Conservation (phyloP, 2,329 filamentous ascomycete genomes). For the Scorias spongiosa region DNA sequence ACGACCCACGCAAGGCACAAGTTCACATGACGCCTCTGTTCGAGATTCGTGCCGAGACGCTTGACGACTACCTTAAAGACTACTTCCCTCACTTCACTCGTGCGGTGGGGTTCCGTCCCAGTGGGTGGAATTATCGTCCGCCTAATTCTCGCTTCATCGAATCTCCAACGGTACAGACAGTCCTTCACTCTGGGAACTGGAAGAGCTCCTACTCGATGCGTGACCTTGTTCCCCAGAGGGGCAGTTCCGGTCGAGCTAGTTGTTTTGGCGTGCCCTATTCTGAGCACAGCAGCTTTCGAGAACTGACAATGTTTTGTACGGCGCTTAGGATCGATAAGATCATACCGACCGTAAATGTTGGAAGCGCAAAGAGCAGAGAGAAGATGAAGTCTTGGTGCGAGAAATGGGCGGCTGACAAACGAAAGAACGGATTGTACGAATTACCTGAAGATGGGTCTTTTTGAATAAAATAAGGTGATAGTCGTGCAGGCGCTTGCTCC, state of each 20-base stretch:
- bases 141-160: slow-evolving; percentile 47
- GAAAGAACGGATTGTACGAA: slow-evolving; percentile 44
- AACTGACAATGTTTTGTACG: slow-evolving; percentile 88
- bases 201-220: slow-evolving; percentile 53
- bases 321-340: slow-evolving; percentile 73
- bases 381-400: slow-evolving; percentile 54
- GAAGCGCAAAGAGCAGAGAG: slow-evolving; percentile 46
- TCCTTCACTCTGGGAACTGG: slow-evolving; percentile 58
- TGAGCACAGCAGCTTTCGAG: slow-evolving; percentile 88
- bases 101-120: slow-evolving; percentile 81
- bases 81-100: slow-evolving; percentile 72
- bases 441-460: slow-evolving; percentile 15
- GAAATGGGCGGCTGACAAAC: slow-evolving; percentile 46
- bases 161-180: slow-evolving; percentile 47
- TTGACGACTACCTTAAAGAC: slow-evolving; percentile 72
- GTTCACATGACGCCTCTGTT: slow-evolving; percentile 96
- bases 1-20: slow-evolving; percentile 68
- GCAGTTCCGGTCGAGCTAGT: slow-evolving; percentile 65
- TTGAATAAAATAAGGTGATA: background rate
- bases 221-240: slow-evolving; percentile 68
- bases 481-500: no score
- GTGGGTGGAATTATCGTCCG: slow-evolving; percentile 84
- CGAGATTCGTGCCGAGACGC: slow-evolving; percentile 80
- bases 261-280: slow-evolving; percentile 93
- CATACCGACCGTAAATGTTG: slow-evolving; percentile 87